Evolutionary conservation across 305 asterid species (phyloP), one percentile per base, ranked within the genome.

Genomic region (Euphrasia arctica): DNA sequence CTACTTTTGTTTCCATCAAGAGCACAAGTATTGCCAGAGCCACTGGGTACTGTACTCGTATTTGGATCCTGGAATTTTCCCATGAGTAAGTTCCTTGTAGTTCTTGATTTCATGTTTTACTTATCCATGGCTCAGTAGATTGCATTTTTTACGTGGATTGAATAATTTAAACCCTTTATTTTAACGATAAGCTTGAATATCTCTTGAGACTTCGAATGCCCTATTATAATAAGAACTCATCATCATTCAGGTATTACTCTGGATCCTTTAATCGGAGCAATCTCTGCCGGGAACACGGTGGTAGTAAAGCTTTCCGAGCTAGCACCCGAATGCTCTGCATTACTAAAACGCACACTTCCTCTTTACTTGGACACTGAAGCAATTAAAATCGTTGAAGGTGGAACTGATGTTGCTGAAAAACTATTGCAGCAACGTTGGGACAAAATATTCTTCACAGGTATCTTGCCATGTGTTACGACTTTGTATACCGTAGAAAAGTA

Each of bases 361-460:
- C 78, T 34, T 63, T 90, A 93, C 79, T 73, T 92, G 84, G 98
- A 92, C 70, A 31, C 74, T 8, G 72, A 78, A 73, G 96, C 98
- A 67, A 69, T 93, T 66, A 83, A 72, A 77, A 73, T 88, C 57
- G 39, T 90, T 31, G 85, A 84, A 83, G 98, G 97, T 75, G 98
- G 97, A 68, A 45, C 65, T 6, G 74, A 66, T 25, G 79, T 85
- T 34, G 77, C 94, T 58, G 87, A 82, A 61, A 74, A 75, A 66
- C 77, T 93, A 27, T 57, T 93, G 80, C 82, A 79, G 73, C 85
- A 73, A 10, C 84, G 72, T 68, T 93, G 98, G 98, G 98, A 87
- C 72, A 88, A 93, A 77, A 90, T 93, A 76, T 84, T 93, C 78
- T 90, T 93, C 76, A 93, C 98, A 72, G 98, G 98, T 92, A 66